Conservation (phyloP, 345 rosid species). For the Gynandropsis gynandra region DNA sequence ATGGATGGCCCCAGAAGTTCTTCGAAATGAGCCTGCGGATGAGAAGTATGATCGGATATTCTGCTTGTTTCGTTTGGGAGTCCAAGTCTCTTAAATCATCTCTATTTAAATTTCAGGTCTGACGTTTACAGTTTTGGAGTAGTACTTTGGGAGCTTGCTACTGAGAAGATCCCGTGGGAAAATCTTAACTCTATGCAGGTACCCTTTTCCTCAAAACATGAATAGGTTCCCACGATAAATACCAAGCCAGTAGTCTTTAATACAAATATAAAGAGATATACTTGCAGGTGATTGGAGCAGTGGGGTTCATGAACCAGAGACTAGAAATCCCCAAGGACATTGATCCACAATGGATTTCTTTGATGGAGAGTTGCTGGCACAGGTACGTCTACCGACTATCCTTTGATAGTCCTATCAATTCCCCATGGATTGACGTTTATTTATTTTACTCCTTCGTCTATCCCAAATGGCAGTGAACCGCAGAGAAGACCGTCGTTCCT, state of each 20-base stretch:
- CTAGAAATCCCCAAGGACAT: constrained; percentile 73
- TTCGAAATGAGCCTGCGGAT: constrained; percentile 89
- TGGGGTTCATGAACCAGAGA: constrained; percentile 93
- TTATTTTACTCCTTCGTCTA: constrained; percentile 9
- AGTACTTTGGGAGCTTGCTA: constrained; percentile 88
- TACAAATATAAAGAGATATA: not conserved
- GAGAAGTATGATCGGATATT: constrained; percentile 61
- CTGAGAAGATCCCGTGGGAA: constrained; percentile 98
- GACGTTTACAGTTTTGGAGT: constrained; percentile 96
- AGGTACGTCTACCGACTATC: constrained; percentile 38
- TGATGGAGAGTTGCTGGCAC: constrained; percentile 92
- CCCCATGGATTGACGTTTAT: constrained; percentile 4
- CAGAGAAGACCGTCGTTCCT: constrained; percentile 70
- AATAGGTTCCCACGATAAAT: not conserved
- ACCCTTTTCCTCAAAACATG: constrained; percentile 20
- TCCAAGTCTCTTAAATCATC: constrained; percentile 11
- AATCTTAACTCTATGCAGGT: constrained; percentile 97
- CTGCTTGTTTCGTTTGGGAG: constrained; percentile 11
- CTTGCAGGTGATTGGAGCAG: constrained; percentile 91
- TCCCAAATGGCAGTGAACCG: constrained; percentile 51
- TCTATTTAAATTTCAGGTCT: constrained; percentile 48
- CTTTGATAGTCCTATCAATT: no score
- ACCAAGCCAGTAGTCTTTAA: not conserved
- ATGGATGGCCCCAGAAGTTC: constrained; percentile 99
- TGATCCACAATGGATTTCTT: constrained; percentile 76